Percentiles rank a stretch among this genome's conserved stretches.
phyloP scores from a whole-genome alignment of 257 asterid genomes.

The Gentiana straminea region DNA sequence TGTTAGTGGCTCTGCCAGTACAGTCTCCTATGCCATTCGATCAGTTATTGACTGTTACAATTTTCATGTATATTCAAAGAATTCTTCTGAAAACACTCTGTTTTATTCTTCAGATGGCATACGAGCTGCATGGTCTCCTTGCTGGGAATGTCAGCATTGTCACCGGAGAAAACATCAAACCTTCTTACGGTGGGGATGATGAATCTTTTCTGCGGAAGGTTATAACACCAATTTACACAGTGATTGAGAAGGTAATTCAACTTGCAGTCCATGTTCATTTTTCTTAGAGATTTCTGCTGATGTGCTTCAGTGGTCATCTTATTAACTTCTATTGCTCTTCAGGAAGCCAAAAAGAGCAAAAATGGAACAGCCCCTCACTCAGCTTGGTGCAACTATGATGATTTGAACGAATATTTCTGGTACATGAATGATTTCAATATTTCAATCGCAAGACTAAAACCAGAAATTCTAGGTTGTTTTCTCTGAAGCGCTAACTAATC shows the following conservation, averaged over 20 bases:
- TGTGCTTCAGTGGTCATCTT: conserved; percentile 8
- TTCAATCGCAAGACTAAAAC: conserved; percentile 2
- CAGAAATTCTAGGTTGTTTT: background rate
- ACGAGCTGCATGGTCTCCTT: conserved; percentile 95
- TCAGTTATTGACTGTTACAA: background rate
- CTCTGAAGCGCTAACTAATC: conserved; percentile 11
- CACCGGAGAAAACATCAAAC: conserved; percentile 96
- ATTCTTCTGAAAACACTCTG: background rate
- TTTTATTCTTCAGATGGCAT: conserved; percentile 68
- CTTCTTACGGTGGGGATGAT: conserved; percentile 95
- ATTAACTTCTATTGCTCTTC: conserved; percentile 16
- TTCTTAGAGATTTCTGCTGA: conserved; percentile 5
- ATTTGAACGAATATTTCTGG: conserved; percentile 93
- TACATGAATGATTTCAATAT: conserved; percentile 15
- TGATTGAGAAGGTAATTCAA: conserved; percentile 68
- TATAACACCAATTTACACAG: conserved; percentile 80
- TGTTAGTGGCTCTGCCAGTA: conserved; percentile 41
- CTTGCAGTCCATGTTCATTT: conserved; percentile 5
- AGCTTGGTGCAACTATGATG: conserved; percentile 97
- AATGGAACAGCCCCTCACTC: conserved; percentile 88
- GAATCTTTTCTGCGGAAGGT: conserved; percentile 86
- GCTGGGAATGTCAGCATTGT: conserved; percentile 99
- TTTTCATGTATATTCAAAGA: conserved; percentile 4
- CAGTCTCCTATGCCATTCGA: conserved; percentile 3
- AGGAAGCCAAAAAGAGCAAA: conserved; percentile 76